Evolutionary conservation across 345 rosid species (phyloP).

Genomic region (Eucalyptus lansdowneana): DNA sequence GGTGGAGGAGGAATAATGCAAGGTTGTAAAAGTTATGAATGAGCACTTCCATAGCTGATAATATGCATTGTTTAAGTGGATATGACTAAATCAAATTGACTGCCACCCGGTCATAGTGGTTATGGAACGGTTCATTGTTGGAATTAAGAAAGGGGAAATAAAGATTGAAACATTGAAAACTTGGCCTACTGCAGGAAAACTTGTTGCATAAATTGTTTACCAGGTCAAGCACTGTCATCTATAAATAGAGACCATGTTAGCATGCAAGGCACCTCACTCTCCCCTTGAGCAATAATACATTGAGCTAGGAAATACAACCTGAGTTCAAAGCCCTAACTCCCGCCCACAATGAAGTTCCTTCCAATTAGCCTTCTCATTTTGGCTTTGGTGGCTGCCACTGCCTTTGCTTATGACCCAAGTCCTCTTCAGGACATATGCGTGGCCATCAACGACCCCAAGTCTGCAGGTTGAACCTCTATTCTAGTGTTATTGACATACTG

Average conservation of each 20-base stretch:
- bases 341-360: neutral
- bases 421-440: slow-evolving; percentile 19
- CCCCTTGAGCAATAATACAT: neutral
- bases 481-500: neutral
- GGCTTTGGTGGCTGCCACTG: neutral
- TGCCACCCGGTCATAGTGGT: neutral
- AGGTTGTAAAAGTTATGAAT: neutral
- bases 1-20: neutral
- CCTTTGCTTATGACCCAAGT: slow-evolving; percentile 7
- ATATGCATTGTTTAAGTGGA: neutral
- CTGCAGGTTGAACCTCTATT: neutral
- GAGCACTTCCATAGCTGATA: neutral
- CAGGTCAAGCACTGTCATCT: neutral
- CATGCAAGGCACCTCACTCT: neutral
- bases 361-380: neutral
- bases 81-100: neutral
- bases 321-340: neutral
- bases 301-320: neutral
- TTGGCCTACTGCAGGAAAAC: neutral
- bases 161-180: neutral
- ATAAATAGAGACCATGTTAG: neutral
- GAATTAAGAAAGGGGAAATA: neutral
- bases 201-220: neutral
- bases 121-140: neutral
- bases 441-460: neutral